These are phyloP conservation scores for sunflower (Helianthus annuus) DNA, from an alignment of 129 eudicot species.

Conservation along the genomic window DNA sequence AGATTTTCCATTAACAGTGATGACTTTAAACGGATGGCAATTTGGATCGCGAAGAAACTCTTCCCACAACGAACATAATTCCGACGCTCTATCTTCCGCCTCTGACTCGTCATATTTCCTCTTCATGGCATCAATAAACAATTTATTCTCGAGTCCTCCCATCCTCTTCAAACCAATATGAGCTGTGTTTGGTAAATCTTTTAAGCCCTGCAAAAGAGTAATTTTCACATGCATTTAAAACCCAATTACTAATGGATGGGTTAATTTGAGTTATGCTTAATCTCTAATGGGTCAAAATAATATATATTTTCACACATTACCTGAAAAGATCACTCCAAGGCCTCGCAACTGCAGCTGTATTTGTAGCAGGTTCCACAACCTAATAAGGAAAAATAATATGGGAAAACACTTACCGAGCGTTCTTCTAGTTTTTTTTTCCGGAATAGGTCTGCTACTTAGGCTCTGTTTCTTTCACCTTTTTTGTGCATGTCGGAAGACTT, in stretches of 20 bases:
- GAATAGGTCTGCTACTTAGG: no score
- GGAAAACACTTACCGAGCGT: no score
- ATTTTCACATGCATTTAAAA: conserved; percentile 13
- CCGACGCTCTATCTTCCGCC: conserved; percentile 46
- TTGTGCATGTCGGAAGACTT: no score
- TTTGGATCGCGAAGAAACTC: conserved; percentile 56
- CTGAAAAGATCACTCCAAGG: no score
- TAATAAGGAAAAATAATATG: no score
- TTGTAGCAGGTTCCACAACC: no score
- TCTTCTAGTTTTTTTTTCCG: no score
- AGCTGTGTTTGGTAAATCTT: conserved; percentile 27
- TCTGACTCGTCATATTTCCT: conserved; percentile 42
- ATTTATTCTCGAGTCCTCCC: conserved; percentile 64
- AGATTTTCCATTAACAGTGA: conserved; percentile 43
- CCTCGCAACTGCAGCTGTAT: no score
- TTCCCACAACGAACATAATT: conserved; percentile 54
- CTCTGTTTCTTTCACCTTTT: no score
- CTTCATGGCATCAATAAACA: conserved; percentile 47
- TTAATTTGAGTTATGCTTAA: background rate
- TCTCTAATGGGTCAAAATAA: background rate
- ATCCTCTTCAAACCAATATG: conserved; percentile 64
- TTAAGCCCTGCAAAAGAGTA: conserved; percentile 23
- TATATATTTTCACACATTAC: no score
- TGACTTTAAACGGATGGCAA: conserved; percentile 84
- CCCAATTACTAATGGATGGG: background rate